Evolutionary conservation across 495 filamentous ascomycete genomes (phyloP).

Genomic region (Chaetomium cochliodes): DNA sequence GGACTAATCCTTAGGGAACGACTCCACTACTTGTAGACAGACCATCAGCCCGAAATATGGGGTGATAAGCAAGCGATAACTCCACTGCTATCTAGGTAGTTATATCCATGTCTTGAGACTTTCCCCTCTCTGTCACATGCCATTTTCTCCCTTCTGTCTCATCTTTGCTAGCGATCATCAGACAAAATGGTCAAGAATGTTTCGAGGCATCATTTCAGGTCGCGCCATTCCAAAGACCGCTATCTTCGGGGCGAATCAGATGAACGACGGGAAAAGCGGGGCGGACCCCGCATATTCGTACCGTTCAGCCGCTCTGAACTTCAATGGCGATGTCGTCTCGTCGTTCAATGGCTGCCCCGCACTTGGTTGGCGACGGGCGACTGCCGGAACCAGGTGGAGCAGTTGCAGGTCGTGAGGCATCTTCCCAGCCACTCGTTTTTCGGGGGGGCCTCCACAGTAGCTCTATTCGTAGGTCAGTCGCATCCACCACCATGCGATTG

Average conservation of each 20-base stretch:
- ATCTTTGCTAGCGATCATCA: background rate
- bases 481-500: conserved; percentile 1
- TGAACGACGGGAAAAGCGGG: background rate
- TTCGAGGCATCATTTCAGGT: background rate
- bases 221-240: background rate
- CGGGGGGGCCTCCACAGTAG: conserved; percentile 10
- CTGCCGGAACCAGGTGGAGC: background rate
- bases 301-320: background rate
- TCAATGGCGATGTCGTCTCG: too few species aligned
- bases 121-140: background rate
- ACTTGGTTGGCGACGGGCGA: conserved; percentile 17
- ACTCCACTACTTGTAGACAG: too few species aligned
- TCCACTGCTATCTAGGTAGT: background rate
- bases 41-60: conserved; percentile 15
- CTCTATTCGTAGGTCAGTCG: background rate
- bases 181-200: background rate
- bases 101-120: background rate
- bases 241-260: conserved; percentile 1
- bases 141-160: background rate
- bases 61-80: conserved; percentile 12
- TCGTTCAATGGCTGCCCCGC: conserved; percentile 4
- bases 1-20: too few species aligned
- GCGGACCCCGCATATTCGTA: conserved; percentile 3
- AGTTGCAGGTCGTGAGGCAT: conserved; percentile 18
- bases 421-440: conserved; percentile 50